These are phyloP conservation scores for Thermothielavioides terrestris DNA, from an alignment of 495 filamentous ascomycete species.

Conservation along the genomic window DNA sequence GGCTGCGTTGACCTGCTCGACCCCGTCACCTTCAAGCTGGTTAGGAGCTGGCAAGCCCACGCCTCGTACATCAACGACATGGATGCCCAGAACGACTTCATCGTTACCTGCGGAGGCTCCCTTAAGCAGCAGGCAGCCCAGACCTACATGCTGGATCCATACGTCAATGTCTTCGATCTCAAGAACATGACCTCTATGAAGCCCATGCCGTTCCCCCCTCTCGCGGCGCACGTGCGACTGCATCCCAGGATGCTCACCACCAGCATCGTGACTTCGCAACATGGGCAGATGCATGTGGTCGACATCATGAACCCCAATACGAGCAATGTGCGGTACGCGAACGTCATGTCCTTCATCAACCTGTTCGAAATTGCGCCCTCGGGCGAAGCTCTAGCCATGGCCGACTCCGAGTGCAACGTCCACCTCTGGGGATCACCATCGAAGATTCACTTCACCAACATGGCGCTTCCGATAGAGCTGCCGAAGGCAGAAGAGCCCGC, in stretches of 20 bases:
- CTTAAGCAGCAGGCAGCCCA: slow-evolving; percentile 44
- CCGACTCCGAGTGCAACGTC: slow-evolving; percentile 66
- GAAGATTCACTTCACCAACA: slow-evolving; percentile 86
- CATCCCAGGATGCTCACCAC: slow-evolving; percentile 92
- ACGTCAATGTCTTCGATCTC: slow-evolving; percentile 90
- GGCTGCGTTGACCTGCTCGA: slow-evolving; percentile 83
- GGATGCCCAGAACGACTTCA: slow-evolving; percentile 84
- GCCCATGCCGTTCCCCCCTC: slow-evolving; percentile 84
- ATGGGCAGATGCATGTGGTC: slow-evolving; percentile 85
- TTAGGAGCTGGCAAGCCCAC: slow-evolving; percentile 85
- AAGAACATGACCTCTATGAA: slow-evolving; percentile 76
- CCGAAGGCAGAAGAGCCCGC: slow-evolving; percentile 49
- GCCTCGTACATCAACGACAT: slow-evolving; percentile 80
- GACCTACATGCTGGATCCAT: slow-evolving; percentile 66
- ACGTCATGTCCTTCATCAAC: slow-evolving; percentile 51
- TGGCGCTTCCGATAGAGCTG: slow-evolving; percentile 70
- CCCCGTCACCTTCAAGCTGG: slow-evolving; percentile 60
- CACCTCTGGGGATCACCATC: slow-evolving; percentile 86
- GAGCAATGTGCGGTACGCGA: slow-evolving; percentile 79
- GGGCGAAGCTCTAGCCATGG: slow-evolving; percentile 77
- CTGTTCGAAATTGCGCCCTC: slow-evolving; percentile 87
- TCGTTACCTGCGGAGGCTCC: slow-evolving; percentile 93
- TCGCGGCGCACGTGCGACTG: slow-evolving; percentile 87
- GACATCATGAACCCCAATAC: slow-evolving; percentile 92
- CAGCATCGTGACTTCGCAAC: slow-evolving; percentile 79